These are phyloP conservation scores for Cryptococcus sp. DNA, from an alignment of 1,284 basidiomycete species.

Conservation along the genomic window DNA sequence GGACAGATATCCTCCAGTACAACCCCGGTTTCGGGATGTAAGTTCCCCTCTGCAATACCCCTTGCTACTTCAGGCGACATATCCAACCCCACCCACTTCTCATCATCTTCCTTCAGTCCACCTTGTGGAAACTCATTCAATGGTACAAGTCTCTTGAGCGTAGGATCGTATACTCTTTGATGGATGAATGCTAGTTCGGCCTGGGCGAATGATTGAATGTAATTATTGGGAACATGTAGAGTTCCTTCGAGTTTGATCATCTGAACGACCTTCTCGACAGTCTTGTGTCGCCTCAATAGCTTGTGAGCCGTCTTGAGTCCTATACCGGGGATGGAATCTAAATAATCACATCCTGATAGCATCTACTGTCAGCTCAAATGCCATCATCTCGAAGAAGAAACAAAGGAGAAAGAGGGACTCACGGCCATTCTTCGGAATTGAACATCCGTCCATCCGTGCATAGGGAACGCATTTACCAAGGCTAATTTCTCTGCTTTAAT, in stretches of 20 bases:
- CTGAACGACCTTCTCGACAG: conserved; percentile 79
- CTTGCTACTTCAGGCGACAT: conserved; percentile 44
- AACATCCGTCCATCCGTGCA: conserved; percentile 80
- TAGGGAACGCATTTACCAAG: conserved; percentile 66
- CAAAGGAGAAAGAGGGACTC: conserved; percentile 10
- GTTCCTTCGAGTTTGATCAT: conserved; percentile 78
- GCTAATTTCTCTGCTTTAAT: conserved; percentile 77
- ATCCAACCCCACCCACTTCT: conserved; percentile 68
- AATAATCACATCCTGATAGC: conserved; percentile 94
- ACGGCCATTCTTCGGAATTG: conserved; percentile 89
- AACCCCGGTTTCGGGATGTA: conserved; percentile 68
- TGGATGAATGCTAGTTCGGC: conserved; percentile 93
- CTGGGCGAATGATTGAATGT: conserved; percentile 61
- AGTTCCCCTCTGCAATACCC: conserved; percentile 67
- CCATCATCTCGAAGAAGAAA: neutral
- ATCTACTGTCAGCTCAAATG: conserved; percentile 53
- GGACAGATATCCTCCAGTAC: conserved; percentile 79
- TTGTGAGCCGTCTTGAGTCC: conserved; percentile 94
- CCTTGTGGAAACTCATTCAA: conserved; percentile 57
- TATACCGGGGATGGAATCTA: conserved; percentile 91
- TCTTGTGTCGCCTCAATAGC: conserved; percentile 77
- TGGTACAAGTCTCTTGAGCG: conserved; percentile 61
- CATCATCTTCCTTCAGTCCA: conserved; percentile 58
- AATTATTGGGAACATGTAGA: conserved; percentile 70
- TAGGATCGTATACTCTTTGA: conserved; percentile 87